Base-by-base conservation (phyloP, 140 eudicot genomes). In the Erigeron philadelphicus region DNA sequence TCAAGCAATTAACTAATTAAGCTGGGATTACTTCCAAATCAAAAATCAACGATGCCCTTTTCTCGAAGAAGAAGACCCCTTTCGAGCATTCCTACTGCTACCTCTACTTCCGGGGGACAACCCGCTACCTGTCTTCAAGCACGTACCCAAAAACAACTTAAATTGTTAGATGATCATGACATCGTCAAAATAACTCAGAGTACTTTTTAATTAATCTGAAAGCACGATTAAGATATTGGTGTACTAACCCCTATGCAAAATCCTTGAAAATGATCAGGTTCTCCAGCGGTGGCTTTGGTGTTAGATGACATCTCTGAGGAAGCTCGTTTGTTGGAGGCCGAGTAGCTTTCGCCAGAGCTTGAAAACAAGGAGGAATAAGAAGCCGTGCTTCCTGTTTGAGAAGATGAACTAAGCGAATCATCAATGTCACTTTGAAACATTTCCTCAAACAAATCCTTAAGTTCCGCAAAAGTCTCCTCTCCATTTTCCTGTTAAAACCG, bases 181-280 rank as follows among this genome's bases (percentile, higher is more conserved):
- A 48, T 59, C 62, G 56, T 21, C 25, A 21, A 21, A 21, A 21
- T 21, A 57, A 17, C 3, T 56, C 21, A 67, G 58, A 21, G 25
- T 21, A 21, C 25, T 19, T 10, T 6, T 62, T 18, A 1, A 38
- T 38, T 18, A 7, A 48, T 11, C 0, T 21, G 25, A 23, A 47
- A 23, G 11, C 47, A 38, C 1, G 25, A 49, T 4, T 41, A 59
- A n/a, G 48, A 67, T 31, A 31, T 48, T 48, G 6, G 64, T 23
- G 18, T 43, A 74, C 83, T 67, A 59, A 90, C 96, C 97, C 95
- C 94, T 19, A 80, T 46, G 73, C 87, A 85, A 79, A 90, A 90
- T n/a, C 78, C 90, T 57, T 83, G 81, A 13, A 75, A 78, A 7
- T 0, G 25, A 21, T 70, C 82, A 7, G 72, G 18, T 8, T 74